These are phyloP conservation scores for Trypanosoma avium DNA, from an alignment of 208 protist genomes.

Conservation along the genomic window DNA sequence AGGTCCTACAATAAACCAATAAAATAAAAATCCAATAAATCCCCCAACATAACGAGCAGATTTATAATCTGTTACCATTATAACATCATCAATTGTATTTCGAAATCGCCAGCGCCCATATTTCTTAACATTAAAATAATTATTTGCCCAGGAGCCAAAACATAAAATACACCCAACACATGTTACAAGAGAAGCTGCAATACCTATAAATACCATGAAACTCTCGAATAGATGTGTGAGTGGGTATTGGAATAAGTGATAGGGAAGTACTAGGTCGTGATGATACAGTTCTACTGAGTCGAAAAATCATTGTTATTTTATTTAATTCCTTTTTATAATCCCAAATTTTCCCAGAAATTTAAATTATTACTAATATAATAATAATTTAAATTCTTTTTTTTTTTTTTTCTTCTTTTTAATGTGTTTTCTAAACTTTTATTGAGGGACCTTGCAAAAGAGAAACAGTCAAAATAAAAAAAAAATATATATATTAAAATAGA, in stretches of 20 bases:
- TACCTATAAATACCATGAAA: constrained; percentile 63
- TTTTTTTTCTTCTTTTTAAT: not conserved
- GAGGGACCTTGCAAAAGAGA: too few relatives aligned
- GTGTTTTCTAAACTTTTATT: too few relatives aligned
- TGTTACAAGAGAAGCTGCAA: constrained; percentile 63
- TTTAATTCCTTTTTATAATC: not conserved
- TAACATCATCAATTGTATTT: constrained; percentile 84
- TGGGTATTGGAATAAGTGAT: not conserved
- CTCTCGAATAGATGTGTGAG: constrained; percentile 5
- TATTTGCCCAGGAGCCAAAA: constrained; percentile 86
- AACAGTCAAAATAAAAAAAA: too few relatives aligned
- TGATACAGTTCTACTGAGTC: constrained; percentile 28
- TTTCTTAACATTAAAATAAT: constrained; percentile 83
- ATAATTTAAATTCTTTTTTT: too few relatives aligned
- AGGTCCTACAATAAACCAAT: constrained; percentile 84
- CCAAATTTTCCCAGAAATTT: not conserved
- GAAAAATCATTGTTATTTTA: constrained; percentile 35
- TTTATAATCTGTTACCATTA: constrained; percentile 84
- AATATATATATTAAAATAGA: too few relatives aligned
- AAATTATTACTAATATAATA: too few relatives aligned
- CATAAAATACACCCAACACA: constrained; percentile 71
- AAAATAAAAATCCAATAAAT: constrained; percentile 76
- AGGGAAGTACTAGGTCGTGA: constrained; percentile 1
- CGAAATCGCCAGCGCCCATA: constrained; percentile 86
- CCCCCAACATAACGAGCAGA: constrained; percentile 72